These are phyloP conservation scores for Citrus cavaleriei DNA, from an alignment of 345 rosid species.

Conservation along the genomic window DNA sequence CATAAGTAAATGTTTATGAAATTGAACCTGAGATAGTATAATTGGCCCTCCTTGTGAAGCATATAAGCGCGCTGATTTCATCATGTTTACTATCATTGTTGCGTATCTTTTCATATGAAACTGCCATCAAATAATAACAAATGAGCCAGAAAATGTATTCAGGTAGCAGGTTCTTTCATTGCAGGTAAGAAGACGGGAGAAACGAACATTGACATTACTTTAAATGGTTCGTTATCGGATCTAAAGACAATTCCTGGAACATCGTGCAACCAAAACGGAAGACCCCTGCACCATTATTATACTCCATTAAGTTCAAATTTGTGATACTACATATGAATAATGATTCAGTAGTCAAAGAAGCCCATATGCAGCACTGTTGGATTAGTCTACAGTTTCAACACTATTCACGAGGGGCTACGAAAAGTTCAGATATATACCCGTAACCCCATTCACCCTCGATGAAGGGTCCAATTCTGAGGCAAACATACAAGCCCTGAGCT, in stretches of 20 bases:
- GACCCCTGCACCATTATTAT: constrained; percentile 43
- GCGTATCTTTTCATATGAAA: constrained; percentile 56
- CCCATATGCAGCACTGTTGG: background rate
- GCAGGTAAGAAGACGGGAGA: background rate
- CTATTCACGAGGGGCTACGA: background rate
- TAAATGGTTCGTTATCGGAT: constrained; percentile 76
- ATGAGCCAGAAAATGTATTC: background rate
- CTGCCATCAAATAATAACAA: constrained; percentile 31
- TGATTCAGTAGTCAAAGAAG: no score
- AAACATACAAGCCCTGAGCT: constrained; percentile 60
- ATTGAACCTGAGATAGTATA: constrained; percentile 70
- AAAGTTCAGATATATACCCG: constrained; percentile 34
- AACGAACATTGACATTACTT: constrained; percentile 32
- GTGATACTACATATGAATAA: background rate
- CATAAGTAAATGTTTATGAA: background rate
- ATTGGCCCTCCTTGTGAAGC: constrained; percentile 95
- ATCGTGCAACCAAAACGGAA: constrained; percentile 81
- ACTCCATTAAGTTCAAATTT: background rate
- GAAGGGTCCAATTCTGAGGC: constrained; percentile 84
- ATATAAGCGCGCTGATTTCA: constrained; percentile 59
- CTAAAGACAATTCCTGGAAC: constrained; percentile 67
- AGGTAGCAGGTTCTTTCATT: background rate
- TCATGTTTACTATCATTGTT: constrained; percentile 52
- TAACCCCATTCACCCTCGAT: constrained; percentile 81
- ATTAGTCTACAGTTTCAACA: background rate